Base-by-base conservation (phyloP, 768 basidiomycete species). In the Mycena belliarum region DNA sequence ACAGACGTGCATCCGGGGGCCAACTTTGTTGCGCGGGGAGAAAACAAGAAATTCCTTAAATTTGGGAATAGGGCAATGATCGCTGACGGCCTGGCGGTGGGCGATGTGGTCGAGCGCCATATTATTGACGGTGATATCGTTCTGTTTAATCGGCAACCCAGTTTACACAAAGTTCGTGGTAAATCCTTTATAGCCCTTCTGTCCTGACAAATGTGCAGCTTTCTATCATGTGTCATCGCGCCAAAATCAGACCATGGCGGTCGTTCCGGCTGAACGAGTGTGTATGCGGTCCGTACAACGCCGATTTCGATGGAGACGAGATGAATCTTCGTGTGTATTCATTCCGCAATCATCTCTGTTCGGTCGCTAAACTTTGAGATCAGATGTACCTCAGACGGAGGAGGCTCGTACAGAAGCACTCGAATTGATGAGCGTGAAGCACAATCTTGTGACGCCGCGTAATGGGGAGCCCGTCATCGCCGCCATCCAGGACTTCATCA, bases 401-500 rank as follows among this genome's bases (percentile, higher is more conserved):
- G 97, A 99, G 75, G 95, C 97, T 4, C 80, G 96, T 48, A 96
- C 95, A 11, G 97, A 99, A 72, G 97, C 97, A 1, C 82, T 97
- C 35, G 91, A 96, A 70, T 86, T 99, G 29, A 99, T 99, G 97
- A 93, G 84, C 67, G 91, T 97, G 59, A 96, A 97, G 70, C 85
- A 94, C 69, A 98, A 98, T 70, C 83, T 99, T 42, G 97, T 99
- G 55, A 98, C 97, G 0, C 97, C 97, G 15, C 86, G 97, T 50
- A 98, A 98, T 65, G 97, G 97, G 62, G 95, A 98, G 72, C 97
- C 97, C 24, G 96, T 99, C 75, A 98, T 99, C 65, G 95, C 97
- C 24, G 97, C 97, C 62, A 99, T 97, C 63, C 97, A 99, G 71
- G 97, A 99, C 73, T 99, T 99, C 78, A 98, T 99, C 76, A 98